Percentiles rank a stretch among this genome's conserved stretches.
Conservation (phyloP, 2,329 filamentous ascomycete genomes). For the Colletotrichum horii region DNA sequence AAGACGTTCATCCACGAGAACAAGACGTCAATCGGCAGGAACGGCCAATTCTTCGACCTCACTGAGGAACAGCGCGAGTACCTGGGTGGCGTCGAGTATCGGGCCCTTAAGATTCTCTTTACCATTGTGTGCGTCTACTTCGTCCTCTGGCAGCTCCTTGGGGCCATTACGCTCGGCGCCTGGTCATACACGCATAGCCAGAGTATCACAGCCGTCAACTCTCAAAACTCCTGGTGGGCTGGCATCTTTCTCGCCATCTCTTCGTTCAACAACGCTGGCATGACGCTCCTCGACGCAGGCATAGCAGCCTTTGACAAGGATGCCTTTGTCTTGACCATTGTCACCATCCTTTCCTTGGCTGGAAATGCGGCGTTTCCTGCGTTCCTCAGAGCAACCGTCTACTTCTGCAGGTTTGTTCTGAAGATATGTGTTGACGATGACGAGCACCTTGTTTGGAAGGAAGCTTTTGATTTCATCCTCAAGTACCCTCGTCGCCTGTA, state of each 20-base stretch:
- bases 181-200: conserved; percentile 62
- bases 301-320: conserved; percentile 64
- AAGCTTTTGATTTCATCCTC: conserved; percentile 59
- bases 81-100: conserved; percentile 68
- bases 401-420: conserved; percentile 51
- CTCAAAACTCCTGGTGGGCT: conserved; percentile 70
- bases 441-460: conserved; percentile 46
- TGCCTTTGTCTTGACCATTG: conserved; percentile 54
- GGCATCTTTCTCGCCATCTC: conserved; percentile 71
- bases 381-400: conserved; percentile 65
- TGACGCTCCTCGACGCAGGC: conserved; percentile 70
- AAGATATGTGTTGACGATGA: conserved; percentile 40
- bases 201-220: conserved; percentile 55
- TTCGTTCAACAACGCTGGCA: conserved; percentile 74
- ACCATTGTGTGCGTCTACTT: conserved; percentile 67
- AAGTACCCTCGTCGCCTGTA: conserved; percentile 63
- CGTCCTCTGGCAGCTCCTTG: conserved; percentile 62
- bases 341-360: conserved; percentile 64
- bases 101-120: conserved; percentile 64
- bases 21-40: conserved; percentile 51
- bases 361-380: conserved; percentile 72
- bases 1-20: conserved; percentile 3
- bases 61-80: conserved; percentile 58
- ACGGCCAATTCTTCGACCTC: conserved; percentile 60
- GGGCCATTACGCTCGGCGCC: conserved; percentile 62